Percentiles rank a stretch among this genome's conserved stretches.
Conservation (phyloP, 176 grass and related monocot species). For the Avena atlantica region DNA sequence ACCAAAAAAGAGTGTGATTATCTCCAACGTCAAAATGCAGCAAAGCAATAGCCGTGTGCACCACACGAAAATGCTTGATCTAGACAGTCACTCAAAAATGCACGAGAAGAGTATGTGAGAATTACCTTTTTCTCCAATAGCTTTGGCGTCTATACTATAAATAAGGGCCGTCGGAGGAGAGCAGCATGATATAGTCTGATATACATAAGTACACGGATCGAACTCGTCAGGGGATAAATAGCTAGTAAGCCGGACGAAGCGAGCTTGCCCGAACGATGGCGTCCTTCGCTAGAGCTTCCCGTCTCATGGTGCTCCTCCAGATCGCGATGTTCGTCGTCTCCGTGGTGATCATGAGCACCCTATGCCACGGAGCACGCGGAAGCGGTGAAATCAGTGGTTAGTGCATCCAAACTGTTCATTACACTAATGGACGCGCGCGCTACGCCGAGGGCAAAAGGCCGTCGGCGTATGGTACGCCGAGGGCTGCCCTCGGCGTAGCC, state of each 20-base stretch:
- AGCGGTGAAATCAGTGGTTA: neutral
- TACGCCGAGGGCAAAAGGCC: no score
- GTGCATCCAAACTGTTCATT: neutral
- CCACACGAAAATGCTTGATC: neutral
- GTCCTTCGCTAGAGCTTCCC: neutral
- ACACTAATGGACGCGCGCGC: no score
- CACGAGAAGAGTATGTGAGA: no score
- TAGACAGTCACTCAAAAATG: no score
- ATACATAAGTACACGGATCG: neutral
- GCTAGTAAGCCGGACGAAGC: no score
- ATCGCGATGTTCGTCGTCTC: conserved; percentile 9
- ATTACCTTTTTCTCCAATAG: no score
- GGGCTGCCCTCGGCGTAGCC: no score
- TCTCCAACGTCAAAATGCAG: neutral
- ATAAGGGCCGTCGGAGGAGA: neutral
- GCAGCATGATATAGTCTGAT: neutral
- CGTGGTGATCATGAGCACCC: neutral
- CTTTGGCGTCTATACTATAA: neutral
- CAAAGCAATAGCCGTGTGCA: neutral
- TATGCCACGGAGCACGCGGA: neutral
- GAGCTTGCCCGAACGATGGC: neutral
- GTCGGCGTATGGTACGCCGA: no score
- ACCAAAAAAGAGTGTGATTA: neutral
- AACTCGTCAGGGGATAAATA: no score
- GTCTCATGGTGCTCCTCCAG: conserved; percentile 36